A percentile compares a stretch with the other conserved stretches of the same genome.
These are phyloP conservation scores for Leccinum rimulosum DNA, from an alignment of 768 basidiomycete species.

Conservation along the genomic window DNA sequence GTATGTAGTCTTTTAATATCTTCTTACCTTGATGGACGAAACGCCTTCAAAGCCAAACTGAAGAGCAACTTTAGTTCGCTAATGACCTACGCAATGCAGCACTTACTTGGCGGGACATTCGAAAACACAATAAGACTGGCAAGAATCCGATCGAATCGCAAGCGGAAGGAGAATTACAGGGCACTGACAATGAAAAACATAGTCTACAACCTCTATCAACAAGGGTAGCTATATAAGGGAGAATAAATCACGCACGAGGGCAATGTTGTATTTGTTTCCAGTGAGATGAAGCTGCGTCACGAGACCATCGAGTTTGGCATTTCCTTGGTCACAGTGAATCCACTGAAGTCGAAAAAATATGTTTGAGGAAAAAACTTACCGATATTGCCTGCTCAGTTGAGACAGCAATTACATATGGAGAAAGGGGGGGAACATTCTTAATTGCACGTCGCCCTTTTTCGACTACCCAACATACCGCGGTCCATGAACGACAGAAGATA, in stretches of 20 bases:
- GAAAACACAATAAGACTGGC: constrained; percentile 38
- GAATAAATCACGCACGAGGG: constrained; percentile 43
- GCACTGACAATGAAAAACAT: constrained; percentile 66
- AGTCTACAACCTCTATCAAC: constrained; percentile 39
- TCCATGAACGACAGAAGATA: constrained; percentile 67
- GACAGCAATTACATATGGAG: neutral
- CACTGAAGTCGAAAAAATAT: neutral
- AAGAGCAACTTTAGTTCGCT: neutral
- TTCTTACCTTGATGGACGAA: constrained; percentile 59
- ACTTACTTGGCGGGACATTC: constrained; percentile 69
- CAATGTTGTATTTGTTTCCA: constrained; percentile 63
- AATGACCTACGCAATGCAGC: neutral
- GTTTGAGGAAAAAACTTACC: constrained; percentile 32
- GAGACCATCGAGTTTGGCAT: constrained; percentile 67
- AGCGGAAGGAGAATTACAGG: neutral
- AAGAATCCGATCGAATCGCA: neutral
- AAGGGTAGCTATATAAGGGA: neutral
- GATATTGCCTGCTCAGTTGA: constrained; percentile 47
- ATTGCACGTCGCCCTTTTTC: neutral
- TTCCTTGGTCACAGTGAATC: constrained; percentile 36
- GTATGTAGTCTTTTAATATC: constrained; percentile 2
- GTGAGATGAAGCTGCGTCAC: constrained; percentile 52
- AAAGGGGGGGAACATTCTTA: neutral
- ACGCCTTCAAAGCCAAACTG: constrained; percentile 51
- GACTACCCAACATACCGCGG: constrained; percentile 40